Evolutionary conservation across 768 basidiomycete species (phyloP), one percentile per base, ranked within the genome.

Genomic region (Mycena epipterygia): DNA sequence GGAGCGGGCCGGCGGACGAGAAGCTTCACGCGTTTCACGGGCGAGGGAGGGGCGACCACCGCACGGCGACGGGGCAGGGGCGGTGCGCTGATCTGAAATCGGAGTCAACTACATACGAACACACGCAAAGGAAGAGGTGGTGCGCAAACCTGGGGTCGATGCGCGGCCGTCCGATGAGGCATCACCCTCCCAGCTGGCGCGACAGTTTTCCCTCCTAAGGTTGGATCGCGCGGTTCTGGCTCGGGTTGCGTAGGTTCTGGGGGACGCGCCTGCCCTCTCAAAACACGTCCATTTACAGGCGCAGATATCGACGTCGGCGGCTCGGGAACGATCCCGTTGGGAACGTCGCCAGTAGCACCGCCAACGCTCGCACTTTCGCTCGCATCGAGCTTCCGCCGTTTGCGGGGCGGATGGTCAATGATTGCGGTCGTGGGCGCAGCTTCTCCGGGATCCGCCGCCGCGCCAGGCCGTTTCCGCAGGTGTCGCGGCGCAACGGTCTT

Each of bases 1-100:
- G 89, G 89, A 1, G 87, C 85, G 9, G 93, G 93, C 16, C 83
- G 83, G 42, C 91, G 87, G 17, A 95, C 91, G 53, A 93, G 86
- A 65, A 93, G 83, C 74, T 86, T 89, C 55, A 94, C 84, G 60
- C 93, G 89, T 76, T 87, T 90, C 66, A 94, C 85, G 33, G 81
- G 81, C n/a, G 79, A 78, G 21, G 74, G 76, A 19, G 75, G 62
- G 37, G 75, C 32, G 55, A 67, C 69, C 32, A 74, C 64, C 25
- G 63, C 39, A 35, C 52, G 25, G 29, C 63, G 35, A 37, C 44
- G 70, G 48, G 69, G 37, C 14, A 63, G 42, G 33, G 68, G 72
- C 49, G 68, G 68, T 21, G 67, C 51, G 51, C 56, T 60, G 11
- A 66, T 42, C 67, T 72, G 12, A 23, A 46, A n/a, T 25, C 9